Conservation (phyloP, 2,329 filamentous ascomycete genomes). For the Fusarium sp. region DNA sequence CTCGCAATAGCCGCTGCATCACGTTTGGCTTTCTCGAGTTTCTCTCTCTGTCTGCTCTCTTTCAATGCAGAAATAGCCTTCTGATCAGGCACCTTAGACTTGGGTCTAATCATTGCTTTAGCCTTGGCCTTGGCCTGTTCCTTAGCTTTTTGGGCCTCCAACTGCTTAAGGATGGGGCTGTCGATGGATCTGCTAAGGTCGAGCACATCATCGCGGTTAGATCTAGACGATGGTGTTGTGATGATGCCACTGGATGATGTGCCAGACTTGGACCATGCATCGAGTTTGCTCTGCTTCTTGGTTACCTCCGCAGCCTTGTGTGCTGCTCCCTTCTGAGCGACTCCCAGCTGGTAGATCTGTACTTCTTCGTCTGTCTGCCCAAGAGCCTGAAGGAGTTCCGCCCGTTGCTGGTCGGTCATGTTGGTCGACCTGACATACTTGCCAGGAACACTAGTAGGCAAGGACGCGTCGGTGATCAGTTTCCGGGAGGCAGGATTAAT, state of each 20-base stretch:
- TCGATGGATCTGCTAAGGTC: constrained; percentile 62
- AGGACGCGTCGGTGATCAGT: constrained; percentile 75
- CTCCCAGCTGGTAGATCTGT: constrained; percentile 59
- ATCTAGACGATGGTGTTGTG: constrained; percentile 47
- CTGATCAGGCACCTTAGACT: constrained; percentile 51
- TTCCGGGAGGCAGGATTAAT: constrained; percentile 71
- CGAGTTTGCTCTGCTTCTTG: constrained; percentile 71
- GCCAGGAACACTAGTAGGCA: constrained; percentile 66
- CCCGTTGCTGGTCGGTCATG: constrained; percentile 83
- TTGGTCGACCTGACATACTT: constrained; percentile 78
- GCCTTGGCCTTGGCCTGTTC: constrained; percentile 48
- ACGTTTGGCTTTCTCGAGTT: constrained; percentile 78
- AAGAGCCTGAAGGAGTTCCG: constrained; percentile 77
- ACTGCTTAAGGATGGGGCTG: constrained; percentile 61
- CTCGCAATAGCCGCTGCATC: constrained; percentile 79
- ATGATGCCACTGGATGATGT: constrained; percentile 44
- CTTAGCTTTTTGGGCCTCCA: constrained; percentile 57
- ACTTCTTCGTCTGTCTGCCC: constrained; percentile 70
- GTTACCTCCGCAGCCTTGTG: constrained; percentile 51
- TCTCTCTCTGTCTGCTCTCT: constrained; percentile 79
- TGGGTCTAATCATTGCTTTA: constrained; percentile 49
- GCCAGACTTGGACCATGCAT: constrained; percentile 70
- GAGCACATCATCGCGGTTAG: constrained; percentile 62
- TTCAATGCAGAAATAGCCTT: constrained; percentile 66
- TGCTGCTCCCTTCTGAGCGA: constrained; percentile 44